Evolutionary conservation across 306 rosid species (phyloP).

Genomic region (Fragaria vesca): DNA sequence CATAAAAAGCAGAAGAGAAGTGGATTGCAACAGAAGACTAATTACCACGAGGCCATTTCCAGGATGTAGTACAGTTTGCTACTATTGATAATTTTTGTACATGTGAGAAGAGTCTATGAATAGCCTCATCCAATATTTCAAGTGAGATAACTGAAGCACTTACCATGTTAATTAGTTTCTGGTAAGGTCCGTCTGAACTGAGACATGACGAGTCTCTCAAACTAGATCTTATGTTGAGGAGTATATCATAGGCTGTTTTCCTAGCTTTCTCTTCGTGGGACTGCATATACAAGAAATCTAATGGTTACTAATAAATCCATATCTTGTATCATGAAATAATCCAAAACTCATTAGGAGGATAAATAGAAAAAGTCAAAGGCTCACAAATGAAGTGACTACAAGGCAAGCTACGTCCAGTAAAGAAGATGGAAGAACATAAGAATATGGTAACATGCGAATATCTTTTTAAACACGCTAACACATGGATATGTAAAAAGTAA

Average conservation of each 20-base stretch:
- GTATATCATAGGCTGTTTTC: constrained; percentile 76
- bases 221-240: constrained; percentile 61
- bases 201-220: constrained; percentile 45
- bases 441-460: not conserved
- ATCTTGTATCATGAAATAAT: constrained; percentile 7
- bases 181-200: constrained; percentile 52
- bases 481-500: not conserved
- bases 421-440: constrained; percentile 1
- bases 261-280: constrained; percentile 69
- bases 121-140: not conserved
- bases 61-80: not conserved
- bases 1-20: constrained; percentile 6
- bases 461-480: not conserved
- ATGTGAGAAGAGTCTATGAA: not conserved
- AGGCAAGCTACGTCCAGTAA: not conserved
- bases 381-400: not conserved
- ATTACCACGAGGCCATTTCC: not conserved
- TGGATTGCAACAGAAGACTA: not conserved
- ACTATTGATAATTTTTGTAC: not conserved
- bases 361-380: not conserved
- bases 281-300: constrained; percentile 38
- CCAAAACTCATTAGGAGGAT: not conserved
- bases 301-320: constrained; percentile 2
- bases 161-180: constrained; percentile 82
- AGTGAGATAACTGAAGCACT: constrained; percentile 28